A percentile compares a stretch with the other conserved stretches of the same genome.
phyloP scores from a whole-genome alignment of 768 basidiomycete species.

The Lentinus brumalis region DNA sequence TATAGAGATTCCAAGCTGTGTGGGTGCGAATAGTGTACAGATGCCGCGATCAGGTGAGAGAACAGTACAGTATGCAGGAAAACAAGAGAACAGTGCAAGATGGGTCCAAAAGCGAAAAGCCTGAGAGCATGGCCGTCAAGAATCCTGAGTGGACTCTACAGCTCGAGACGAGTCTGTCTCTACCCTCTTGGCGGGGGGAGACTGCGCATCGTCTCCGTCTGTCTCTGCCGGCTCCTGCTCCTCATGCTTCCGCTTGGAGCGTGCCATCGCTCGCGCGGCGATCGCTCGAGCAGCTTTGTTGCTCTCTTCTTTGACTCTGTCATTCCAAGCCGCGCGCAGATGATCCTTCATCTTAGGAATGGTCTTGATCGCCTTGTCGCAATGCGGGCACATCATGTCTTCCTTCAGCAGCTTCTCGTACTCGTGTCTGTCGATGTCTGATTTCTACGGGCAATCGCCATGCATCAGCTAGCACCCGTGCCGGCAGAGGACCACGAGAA shows the following conservation, averaged over 20 bases:
- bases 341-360: constrained; percentile 78
- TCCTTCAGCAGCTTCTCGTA: constrained; percentile 74
- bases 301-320: constrained; percentile 39
- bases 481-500: neutral
- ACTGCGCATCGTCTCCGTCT: neutral
- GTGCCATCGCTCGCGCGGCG: neutral
- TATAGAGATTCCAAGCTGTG: neutral
- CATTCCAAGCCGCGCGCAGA: constrained; percentile 32
- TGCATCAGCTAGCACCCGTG: neutral
- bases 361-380: constrained; percentile 61
- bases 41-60: neutral
- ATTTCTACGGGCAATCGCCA: constrained; percentile 44
- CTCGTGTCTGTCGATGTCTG: constrained; percentile 47
- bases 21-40: neutral
- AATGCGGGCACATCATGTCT: constrained; percentile 69
- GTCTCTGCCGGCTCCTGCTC: neutral
- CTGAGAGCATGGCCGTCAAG: too few relatives aligned
- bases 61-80: neutral
- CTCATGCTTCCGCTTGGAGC: constrained; percentile 16
- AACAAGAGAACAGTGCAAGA: neutral
- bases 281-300: constrained; percentile 24
- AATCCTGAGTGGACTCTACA: neutral
- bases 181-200: constrained; percentile 10
- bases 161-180: neutral
- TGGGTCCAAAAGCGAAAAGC: neutral